These are phyloP conservation scores for Venustampulla echinocandica DNA, from an alignment of 495 filamentous ascomycete species.

Conservation along the genomic window DNA sequence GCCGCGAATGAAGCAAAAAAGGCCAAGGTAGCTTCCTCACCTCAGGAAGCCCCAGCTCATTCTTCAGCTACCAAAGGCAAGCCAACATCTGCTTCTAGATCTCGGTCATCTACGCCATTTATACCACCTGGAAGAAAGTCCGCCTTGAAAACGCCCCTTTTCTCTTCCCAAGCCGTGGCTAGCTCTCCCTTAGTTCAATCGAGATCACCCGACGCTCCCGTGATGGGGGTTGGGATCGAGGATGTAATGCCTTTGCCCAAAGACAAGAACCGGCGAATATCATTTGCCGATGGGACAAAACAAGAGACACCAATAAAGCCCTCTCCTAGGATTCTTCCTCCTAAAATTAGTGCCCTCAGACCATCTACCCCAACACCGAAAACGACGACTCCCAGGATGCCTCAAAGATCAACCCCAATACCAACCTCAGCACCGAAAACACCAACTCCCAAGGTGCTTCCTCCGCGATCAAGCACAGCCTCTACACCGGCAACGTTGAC, in stretches of 20 bases:
- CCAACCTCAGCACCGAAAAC: not conserved
- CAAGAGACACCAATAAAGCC: constrained; percentile 6
- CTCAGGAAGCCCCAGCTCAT: not conserved
- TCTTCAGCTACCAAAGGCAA: constrained; percentile 8
- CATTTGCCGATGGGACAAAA: constrained; percentile 3
- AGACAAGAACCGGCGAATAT: constrained; percentile 4
- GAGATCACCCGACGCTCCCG: constrained; percentile 5
- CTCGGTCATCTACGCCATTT: constrained; percentile 15
- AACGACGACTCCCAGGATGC: not conserved
- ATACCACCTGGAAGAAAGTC: constrained; percentile 16
- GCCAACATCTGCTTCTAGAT: not conserved
- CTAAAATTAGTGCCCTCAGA: too few species aligned
- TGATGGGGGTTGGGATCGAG: constrained; percentile 1
- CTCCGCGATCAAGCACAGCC: not conserved
- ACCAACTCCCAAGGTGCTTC: not conserved
- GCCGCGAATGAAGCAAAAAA: not conserved
- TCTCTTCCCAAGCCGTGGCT: constrained; percentile 7
- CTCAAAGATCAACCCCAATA: too few species aligned
- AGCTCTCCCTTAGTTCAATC: constrained; percentile 10
- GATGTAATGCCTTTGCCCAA: constrained; percentile 9
- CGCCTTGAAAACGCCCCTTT: constrained; percentile 6
- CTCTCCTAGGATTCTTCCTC: constrained; percentile 1
- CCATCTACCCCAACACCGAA: not conserved
- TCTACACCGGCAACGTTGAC: not conserved
- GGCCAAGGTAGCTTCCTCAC: not conserved